phyloP scores from a whole-genome alignment of 1,284 basidiomycete genomes.

The Rhodotorula sp. region DNA sequence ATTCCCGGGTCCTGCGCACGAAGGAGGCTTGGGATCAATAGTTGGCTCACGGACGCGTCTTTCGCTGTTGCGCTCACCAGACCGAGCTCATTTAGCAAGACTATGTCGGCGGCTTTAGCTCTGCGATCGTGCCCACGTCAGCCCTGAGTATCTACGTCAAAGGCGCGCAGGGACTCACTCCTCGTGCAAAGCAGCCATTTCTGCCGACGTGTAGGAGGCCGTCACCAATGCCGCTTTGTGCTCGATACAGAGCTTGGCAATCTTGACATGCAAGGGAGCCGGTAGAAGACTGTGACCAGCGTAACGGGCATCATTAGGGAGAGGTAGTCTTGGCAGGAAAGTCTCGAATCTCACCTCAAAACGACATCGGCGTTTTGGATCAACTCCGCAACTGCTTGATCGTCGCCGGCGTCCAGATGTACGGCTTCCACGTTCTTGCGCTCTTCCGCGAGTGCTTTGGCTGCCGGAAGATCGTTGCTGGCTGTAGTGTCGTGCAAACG shows the following conservation, averaged over 20 bases:
- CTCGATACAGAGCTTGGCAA: conserved; percentile 75
- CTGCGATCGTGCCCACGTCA: conserved; percentile 50
- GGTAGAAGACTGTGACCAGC: conserved; percentile 65
- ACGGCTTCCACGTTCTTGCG: conserved; percentile 62
- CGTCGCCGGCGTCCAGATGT: conserved; percentile 64
- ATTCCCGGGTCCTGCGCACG: conserved; percentile 78
- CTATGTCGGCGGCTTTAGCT: conserved; percentile 64
- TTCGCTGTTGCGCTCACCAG: conserved; percentile 29
- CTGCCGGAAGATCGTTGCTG: conserved; percentile 67
- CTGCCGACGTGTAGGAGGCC: conserved; percentile 83
- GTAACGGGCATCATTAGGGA: neutral
- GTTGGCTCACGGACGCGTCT: no score
- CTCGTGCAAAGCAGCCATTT: conserved; percentile 68
- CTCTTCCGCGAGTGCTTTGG: conserved; percentile 57
- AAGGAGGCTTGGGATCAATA: no score
- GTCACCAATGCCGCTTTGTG: conserved; percentile 79
- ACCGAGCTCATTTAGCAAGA: conserved; percentile 88
- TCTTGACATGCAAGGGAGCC: conserved; percentile 67
- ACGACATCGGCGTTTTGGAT: conserved; percentile 63
- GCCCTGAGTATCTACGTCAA: no score
- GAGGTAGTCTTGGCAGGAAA: neutral
- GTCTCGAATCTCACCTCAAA: conserved; percentile 57
- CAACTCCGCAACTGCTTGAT: conserved; percentile 56
- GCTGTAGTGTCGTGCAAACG: conserved; percentile 53
- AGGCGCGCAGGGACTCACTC: conserved; percentile 54